Conservation (phyloP, 352 stramenopile species). For the Pythium phragmiticola region DNA sequence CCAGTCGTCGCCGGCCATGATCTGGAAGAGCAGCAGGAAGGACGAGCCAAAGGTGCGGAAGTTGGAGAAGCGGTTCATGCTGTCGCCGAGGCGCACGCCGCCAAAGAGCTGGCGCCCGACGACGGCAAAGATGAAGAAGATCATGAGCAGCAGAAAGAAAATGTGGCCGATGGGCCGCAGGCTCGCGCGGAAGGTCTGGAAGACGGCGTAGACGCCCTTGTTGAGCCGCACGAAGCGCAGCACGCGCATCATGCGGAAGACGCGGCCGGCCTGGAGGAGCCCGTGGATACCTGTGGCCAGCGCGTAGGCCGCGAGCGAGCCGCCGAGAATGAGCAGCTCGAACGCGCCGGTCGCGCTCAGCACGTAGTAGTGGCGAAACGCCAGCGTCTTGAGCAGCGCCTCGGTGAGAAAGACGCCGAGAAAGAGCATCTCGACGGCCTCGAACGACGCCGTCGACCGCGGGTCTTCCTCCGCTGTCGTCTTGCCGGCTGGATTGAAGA, state of each 20-base stretch:
- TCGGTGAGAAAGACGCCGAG: constrained; percentile 58
- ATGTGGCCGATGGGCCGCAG: constrained; percentile 68
- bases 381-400: constrained; percentile 54
- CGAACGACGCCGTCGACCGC: constrained; percentile 33
- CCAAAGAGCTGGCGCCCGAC: constrained; percentile 76
- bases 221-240: constrained; percentile 76
- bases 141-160: constrained; percentile 81
- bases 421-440: constrained; percentile 71
- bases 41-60: constrained; percentile 65
- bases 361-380: constrained; percentile 66
- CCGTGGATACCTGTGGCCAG: constrained; percentile 57
- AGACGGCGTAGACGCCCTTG: constrained; percentile 67
- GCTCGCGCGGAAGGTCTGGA: constrained; percentile 73
- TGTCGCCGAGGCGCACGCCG: constrained; percentile 49
- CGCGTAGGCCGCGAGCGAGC: constrained; percentile 67
- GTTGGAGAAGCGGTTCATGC: constrained; percentile 70
- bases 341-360: constrained; percentile 53
- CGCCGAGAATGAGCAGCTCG: constrained; percentile 58
- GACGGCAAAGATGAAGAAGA: constrained; percentile 83
- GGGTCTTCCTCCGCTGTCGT: background rate
- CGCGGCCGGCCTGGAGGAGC: constrained; percentile 63
- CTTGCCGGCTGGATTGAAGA: constrained; percentile 48
- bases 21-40: constrained; percentile 72
- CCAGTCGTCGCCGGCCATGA: constrained; percentile 84
- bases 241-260: constrained; percentile 80